Evolutionary conservation across 495 filamentous ascomycete genomes (phyloP), one percentile per base, ranked within the genome.

Genomic region (Parathielavia hyrcaniae): DNA sequence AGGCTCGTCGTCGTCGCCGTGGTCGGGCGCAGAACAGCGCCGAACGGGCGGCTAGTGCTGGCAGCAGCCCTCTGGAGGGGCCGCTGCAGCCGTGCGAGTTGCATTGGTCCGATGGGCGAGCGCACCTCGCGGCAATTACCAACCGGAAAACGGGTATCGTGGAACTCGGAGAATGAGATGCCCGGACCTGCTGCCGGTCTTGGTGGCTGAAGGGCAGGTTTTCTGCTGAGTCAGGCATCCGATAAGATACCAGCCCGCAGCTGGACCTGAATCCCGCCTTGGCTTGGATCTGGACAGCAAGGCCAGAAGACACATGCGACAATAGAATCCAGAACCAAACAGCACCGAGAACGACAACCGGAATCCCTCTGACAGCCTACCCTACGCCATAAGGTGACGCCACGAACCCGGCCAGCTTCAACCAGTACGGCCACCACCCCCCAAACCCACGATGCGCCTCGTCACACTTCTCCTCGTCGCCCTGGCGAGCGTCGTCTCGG

Each of bases 31-130:
- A 64, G 26, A n/a, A 55, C 22, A 46, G 43, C n/a, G 59, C 36
- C 40, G 63, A 61, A 63, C 35, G 50, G 55, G 38, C 64, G 67
- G 30, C 65, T 64, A 59, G 76, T 64, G 59, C 69, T 62, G n/a
- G 68, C 67, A 55, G 73, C 67, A 68, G 73, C 75, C 53, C 77
- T 72, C 65, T 69, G 67, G 56, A 81, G 63, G 43, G 79, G 78
- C 69, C 72, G 71, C 67, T 76, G 78, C 70, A 80, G 76, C 71
- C 77, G 77, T 66, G 72, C 57, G 64, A 81, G 69, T 55, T 78
- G 72, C 80, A 81, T 83, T 60, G 64, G 36, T 60, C 49, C 22
- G 50, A 32, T 23, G 53, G 19, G 59, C 47, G 55, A 45, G 53
- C 45, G 52, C 53, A 57, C 54, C 56, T 57, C 52, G 63, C 57